Evolutionary conservation across 768 basidiomycete species (phyloP), one percentile per base, ranked within the genome.

Genomic region (Phanerochaete carnosa): DNA sequence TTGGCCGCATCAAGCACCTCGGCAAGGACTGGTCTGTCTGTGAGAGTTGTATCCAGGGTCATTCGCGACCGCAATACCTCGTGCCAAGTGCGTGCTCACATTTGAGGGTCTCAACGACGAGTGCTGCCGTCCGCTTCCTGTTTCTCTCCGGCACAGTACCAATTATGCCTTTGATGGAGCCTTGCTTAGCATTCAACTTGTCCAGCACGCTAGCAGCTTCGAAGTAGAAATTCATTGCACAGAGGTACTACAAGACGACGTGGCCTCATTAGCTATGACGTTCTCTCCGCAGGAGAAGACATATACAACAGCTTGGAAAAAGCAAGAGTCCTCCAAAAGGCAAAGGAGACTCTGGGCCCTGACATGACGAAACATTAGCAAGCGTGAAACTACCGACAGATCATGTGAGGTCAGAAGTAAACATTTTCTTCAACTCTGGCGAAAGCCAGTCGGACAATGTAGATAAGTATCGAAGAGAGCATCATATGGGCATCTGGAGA

Each of bases 61-160:
- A 47, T 49, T 51, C 12, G 22, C 23, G 35, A 26, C 45, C 28
- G 29, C n/a, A 19, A 45, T 32, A 43, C 46, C 43, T 43, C 33
- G 43, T 29, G 45, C 45, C 25, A 28, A 19, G 39, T 7, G 6
- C 25, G n/a, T 29, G 39, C 86, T 79, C 75, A 96, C 95, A 98
- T 83, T 97, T 98, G 50, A 98, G 77, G 0, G 94, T 96, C 76
- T 97, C 93, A 57, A 98, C 95, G 32, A 98, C 87, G 37, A 97
- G 84, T 9, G 92, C 92, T 33, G 92, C 83, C 5, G 87, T 88
- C 55, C 93, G 80, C 69, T 90, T 91, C 68, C 89, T 82, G 65
- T 83, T 81, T 74, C 88, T 87, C 70, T 88, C 85, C 28, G 90
- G 84, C 29, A 94, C 77, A 57, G 84, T 83, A 22, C 85, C 84